phyloP scores from a whole-genome alignment of 495 filamentous ascomycete genomes.

The Barbatosphaeria neglecta region DNA sequence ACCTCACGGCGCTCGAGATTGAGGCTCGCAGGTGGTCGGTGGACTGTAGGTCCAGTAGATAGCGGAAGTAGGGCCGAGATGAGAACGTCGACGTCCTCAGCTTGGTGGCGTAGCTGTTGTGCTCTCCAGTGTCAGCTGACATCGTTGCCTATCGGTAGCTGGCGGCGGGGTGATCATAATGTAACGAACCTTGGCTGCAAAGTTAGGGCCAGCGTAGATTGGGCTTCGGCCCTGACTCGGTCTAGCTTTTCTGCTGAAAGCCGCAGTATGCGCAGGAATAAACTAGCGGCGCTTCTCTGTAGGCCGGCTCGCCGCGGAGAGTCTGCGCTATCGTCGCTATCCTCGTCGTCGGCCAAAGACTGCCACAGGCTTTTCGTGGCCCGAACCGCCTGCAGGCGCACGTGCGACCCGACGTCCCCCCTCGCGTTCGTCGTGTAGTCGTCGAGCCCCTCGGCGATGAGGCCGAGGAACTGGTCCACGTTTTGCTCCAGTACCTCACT shows the following conservation, averaged over 20 bases:
- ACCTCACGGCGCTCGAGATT: slow-evolving; percentile 5
- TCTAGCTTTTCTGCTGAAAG: slow-evolving; percentile 82
- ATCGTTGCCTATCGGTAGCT: slow-evolving; percentile 2
- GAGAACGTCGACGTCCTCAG: slow-evolving; percentile 29
- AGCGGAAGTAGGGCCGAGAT: slow-evolving; percentile 38
- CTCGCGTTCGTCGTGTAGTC: slow-evolving; percentile 82
- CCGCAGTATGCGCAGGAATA: slow-evolving; percentile 45
- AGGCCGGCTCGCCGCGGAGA: neutral
- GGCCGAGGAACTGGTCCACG: slow-evolving; percentile 18
- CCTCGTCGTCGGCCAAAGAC: neutral
- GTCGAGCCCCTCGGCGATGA: slow-evolving; percentile 48
- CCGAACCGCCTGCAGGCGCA: slow-evolving; percentile 65
- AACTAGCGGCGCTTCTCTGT: slow-evolving; percentile 8
- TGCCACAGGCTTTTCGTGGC: slow-evolving; percentile 39
- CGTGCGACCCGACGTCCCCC: slow-evolving; percentile 80
- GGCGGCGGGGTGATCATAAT: neutral
- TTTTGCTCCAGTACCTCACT: slow-evolving; percentile 27
- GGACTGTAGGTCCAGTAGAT: slow-evolving; percentile 31
- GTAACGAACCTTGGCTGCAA: slow-evolving; percentile 19
- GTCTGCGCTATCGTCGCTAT: neutral
- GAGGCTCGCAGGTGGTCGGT: slow-evolving; percentile 13
- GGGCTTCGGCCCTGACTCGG: slow-evolving; percentile 63
- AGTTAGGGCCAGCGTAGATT: slow-evolving; percentile 28
- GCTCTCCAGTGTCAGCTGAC: neutral
- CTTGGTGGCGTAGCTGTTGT: slow-evolving; percentile 10